phyloP scores from a whole-genome alignment of 2,329 filamentous ascomycete genomes.

The Fusarium caatingaense region DNA sequence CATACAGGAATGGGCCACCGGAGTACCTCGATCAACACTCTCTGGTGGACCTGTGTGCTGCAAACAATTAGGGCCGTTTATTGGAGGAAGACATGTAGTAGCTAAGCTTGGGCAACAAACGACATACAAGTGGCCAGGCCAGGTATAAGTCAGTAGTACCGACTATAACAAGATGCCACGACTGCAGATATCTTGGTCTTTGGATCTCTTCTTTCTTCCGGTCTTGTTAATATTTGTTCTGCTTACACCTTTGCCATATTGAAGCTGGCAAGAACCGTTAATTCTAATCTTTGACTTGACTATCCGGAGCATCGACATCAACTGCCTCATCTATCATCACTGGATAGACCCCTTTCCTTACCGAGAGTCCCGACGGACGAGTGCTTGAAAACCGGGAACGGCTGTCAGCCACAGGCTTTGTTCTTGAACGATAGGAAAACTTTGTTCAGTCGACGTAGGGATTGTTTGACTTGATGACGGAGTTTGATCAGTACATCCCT shows the following conservation, averaged over 20 bases:
- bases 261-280: conserved; percentile 1
- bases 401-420: conserved; percentile 13
- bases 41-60: conserved; percentile 25
- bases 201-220: conserved; percentile 15
- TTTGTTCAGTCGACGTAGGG: conserved; percentile 2
- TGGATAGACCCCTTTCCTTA: conserved; percentile 10
- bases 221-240: conserved; percentile 13
- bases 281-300: conserved; percentile 7
- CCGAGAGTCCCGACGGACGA: conserved; percentile 29
- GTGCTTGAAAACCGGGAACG: conserved; percentile 29
- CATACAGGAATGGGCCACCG: conserved; percentile 20
- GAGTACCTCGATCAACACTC: conserved; percentile 27
- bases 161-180: conserved; percentile 41
- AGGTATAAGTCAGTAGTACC: conserved; percentile 43
- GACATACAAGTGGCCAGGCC: conserved; percentile 23
- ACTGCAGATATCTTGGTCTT: conserved; percentile 31
- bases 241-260: neutral
- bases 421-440: neutral
- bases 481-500: conserved; percentile 1
- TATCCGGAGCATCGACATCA: conserved; percentile 6
- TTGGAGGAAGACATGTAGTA: conserved; percentile 20
- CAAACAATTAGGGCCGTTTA: conserved; percentile 35
- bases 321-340: neutral
- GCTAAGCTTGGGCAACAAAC: conserved; percentile 35
- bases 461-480: conserved; percentile 26